Evolutionary conservation across 2,329 filamentous ascomycete species (phyloP).

Genomic region (Cylindrodendrum hubeiense): DNA sequence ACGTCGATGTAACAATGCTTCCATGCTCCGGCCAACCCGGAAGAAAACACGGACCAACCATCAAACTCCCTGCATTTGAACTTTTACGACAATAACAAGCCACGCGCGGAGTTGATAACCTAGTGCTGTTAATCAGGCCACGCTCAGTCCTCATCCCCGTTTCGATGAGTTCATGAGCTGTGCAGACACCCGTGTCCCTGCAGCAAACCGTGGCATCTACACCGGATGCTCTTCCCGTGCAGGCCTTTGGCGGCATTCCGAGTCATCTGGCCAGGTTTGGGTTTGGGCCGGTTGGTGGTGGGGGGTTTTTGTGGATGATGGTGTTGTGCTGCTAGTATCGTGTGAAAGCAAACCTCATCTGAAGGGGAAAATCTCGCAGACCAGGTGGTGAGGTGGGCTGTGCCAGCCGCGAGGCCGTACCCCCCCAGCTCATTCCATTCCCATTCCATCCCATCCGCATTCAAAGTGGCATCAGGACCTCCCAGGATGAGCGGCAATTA

Average conservation of each 20-base stretch:
- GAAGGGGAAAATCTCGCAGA: slow-evolving; percentile 31
- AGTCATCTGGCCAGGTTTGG: slow-evolving; percentile 33
- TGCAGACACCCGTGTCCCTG: slow-evolving; percentile 26
- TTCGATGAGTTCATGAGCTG: slow-evolving; percentile 29
- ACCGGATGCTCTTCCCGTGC: slow-evolving; percentile 26
- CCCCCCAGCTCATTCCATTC: slow-evolving; percentile 21
- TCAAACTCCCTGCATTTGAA: slow-evolving; percentile 29
- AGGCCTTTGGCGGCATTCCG: slow-evolving; percentile 29
- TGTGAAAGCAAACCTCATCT: slow-evolving; percentile 16
- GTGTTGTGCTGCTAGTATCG: slow-evolving; percentile 25
- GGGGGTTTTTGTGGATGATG: slow-evolving; percentile 26
- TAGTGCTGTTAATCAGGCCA: slow-evolving; percentile 35
- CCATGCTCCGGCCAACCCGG: slow-evolving; percentile 34
- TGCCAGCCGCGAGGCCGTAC: slow-evolving; percentile 25
- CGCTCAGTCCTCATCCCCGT: slow-evolving; percentile 24
- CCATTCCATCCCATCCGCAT: slow-evolving; percentile 34
- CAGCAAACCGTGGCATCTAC: slow-evolving; percentile 30
- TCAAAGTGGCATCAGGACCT: slow-evolving; percentile 32
- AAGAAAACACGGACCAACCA: slow-evolving; percentile 25
- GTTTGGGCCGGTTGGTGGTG: slow-evolving; percentile 27
- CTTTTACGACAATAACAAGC: slow-evolving; percentile 37
- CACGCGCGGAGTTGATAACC: slow-evolving; percentile 29
- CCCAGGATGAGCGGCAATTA: slow-evolving; percentile 36
- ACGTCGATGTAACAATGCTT: slow-evolving; percentile 20
- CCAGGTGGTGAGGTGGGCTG: slow-evolving; percentile 33